Base-by-base conservation (phyloP, 345 rosid genomes). In the Citrus mangshanensis region DNA sequence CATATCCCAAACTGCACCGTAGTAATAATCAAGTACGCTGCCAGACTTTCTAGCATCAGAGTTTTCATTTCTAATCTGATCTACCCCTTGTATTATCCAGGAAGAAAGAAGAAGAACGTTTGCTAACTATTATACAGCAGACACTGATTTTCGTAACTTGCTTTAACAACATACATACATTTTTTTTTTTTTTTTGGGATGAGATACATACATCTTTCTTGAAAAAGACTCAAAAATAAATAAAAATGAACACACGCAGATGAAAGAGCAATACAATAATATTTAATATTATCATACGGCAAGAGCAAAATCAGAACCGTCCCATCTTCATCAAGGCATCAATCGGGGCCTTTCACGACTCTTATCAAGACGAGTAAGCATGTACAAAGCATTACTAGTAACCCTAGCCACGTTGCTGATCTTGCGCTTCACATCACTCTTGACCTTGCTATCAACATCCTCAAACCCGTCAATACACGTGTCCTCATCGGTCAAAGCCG, bases 381-480 rank as follows among this genome's bases (percentile, higher is more conserved):
- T 85, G 59, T 91, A 95, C 77, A 95, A 78, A 62, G 98, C 97
- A 69, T 95, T 95, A 70, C 98, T 93, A 30, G 98, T 95, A 51
- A 91, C 89, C 78, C 83, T 86, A 7, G 95, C 94, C 10, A 91
- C 92, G 67, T 85, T 84, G 9, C 84, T 83, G 72, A 91, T 88
- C 89, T 87, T 89, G 60, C 74, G 35, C 75, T 84, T 89, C 70
- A 88, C 90, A 9, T 88, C 85, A 13, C 58, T 77, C 78, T 87
- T 90, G n/a, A 87, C 58, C 24, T 76, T 69, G 49, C 89, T 88
- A 60, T 74, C 83, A 24, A 84, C 77, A 18, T 74, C 88, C 37
- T 88, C 78, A 75, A 95, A 93, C 77, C 98, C 97, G 80, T 95
- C 97, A 1, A 93, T 88, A 84, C 98, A 95, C 73, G 98, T 93